Base-by-base conservation (phyloP, 2,329 filamentous ascomycete genomes). In the Ilyonectria robusta region DNA sequence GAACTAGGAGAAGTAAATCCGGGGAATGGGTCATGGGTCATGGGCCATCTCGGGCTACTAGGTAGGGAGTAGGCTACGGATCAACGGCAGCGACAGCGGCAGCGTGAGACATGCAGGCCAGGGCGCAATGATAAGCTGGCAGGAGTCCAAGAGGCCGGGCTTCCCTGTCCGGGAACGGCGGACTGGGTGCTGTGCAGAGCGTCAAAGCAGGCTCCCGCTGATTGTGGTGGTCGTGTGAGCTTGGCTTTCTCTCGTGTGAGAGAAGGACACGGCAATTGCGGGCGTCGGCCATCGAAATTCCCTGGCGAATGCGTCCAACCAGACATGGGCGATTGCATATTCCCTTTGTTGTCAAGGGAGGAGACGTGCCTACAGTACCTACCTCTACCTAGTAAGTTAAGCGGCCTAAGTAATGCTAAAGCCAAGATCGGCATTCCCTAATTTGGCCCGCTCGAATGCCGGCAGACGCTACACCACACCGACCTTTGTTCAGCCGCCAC, bases 51-150 rank as follows among this genome's bases (percentile, higher is more conserved):
- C n/a, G 37, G 11, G 37, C 37, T 17, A 40, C 37, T 7, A 42
- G 21, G 21, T 21, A 21, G 21, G 21, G 21, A 21, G 21, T 21
- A 21, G 7, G 40, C 15, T 42, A 42, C 40, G 40, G 40, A 17
- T 42, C 40, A 8, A 42, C 15, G 15, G 8, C 15, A 21, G 29
- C 31, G 26, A 6, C 26, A 26, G 29, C 29, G 29, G n/a, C n/a
- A 53, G n/a, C 10, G 48, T 23, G 50, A 53, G 50, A 53, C 50
- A 53, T 53, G 50, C 50, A 53, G 31, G 50, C 31, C 50, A 21
- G 29, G 50, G 50, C 31, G 50, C 31, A 53, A 35, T 21, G 50
- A 53, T 53, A 53, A 53, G 48, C 29, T 51, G 15, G 26, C 23
- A 15, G 4, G n/a, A 17, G 15, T 42, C 15, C 7, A 7, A 6